phyloP scores from a whole-genome alignment of 139 green algal species.

The Volvox africanus region DNA sequence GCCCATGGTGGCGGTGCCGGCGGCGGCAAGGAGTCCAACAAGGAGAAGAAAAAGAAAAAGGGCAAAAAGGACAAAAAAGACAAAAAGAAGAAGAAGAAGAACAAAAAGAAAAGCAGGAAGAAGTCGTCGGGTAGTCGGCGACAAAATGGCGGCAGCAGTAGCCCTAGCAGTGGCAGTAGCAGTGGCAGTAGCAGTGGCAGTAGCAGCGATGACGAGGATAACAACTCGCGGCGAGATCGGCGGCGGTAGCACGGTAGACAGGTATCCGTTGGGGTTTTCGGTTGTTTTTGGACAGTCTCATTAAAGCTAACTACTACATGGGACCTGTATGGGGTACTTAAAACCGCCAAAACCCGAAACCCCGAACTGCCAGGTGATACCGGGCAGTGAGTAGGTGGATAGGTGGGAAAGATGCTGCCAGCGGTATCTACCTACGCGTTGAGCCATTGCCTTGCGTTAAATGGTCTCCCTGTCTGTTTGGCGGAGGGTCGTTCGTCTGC shows the following conservation, averaged over 20 bases:
- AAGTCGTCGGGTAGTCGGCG: background rate
- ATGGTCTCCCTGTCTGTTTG: no score
- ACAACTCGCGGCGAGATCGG: background rate
- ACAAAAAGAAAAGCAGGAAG: constrained; percentile 23
- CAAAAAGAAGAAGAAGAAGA: constrained; percentile 28
- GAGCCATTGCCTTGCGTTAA: no score
- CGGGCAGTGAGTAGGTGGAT: no score
- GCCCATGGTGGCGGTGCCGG: constrained; percentile 20
- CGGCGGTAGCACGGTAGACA: background rate
- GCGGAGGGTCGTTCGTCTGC: no score
- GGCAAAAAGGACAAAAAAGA: constrained; percentile 35
- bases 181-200: constrained; percentile 32
- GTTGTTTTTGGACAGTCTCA: no score
- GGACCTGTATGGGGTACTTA: no score
- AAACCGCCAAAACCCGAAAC: no score
- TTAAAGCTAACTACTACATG: no score
- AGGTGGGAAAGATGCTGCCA: no score
- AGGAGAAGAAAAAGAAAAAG: constrained; percentile 31
- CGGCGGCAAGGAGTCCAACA: constrained; percentile 36
- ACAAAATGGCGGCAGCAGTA: background rate
- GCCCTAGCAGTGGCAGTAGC: background rate
- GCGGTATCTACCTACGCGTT: no score
- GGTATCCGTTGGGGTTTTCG: no score
- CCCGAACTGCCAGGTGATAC: no score
- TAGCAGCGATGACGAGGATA: constrained; percentile 15